Base-by-base conservation (phyloP, 192 early-diverging fungal genomes). In the Backusella macrospora region DNA sequence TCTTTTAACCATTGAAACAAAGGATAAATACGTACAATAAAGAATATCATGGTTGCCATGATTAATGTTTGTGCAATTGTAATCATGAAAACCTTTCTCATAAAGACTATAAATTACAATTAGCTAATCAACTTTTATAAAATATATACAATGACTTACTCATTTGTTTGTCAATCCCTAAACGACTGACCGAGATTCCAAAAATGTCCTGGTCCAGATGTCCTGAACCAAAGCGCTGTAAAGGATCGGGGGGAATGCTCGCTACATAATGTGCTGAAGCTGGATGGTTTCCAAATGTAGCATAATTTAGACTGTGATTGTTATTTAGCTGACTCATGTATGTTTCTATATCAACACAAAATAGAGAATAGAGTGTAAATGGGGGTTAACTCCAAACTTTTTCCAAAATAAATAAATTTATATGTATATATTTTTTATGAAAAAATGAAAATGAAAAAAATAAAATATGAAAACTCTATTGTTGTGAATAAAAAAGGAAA, bases 141-240 rank as follows among this genome's bases (percentile, higher is more conserved):
- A 9, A 52, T 8, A 18, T 18, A 52, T n/a, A 52, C n/a, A 48
- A 16, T n/a, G 16, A 18, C 43, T 73, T 73, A 78, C 76, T 55
- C 76, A 78, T 78, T 70, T 78, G 76, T 16, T 62, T 63, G 23
- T 68, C 45, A 12, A 78, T 14, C n/a, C 67, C 21, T 16, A 47
- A 59, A 44, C 72, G 64, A 46, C 45, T 62, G 48, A 78, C 72
- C 26, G 71, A 48, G 39, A 73, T 65, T 44, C 76, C 76, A 70
- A 78, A 78, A 39, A 78, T 46, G 63, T 78, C 72, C 38, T 73
- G 71, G 42, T 66, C 69, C 70, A 52, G 49, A 52, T 78, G 67
- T 18, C 76, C 71, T 14, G 76, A 78, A 18, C 66, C 55, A 72
- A 49, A 78, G 13, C 76, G 43, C 40, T 59, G 37, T 14, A 78